Evolutionary conservation across 176 grass and related monocot genomes (phyloP).

Genomic region (Leersia perrieri): DNA sequence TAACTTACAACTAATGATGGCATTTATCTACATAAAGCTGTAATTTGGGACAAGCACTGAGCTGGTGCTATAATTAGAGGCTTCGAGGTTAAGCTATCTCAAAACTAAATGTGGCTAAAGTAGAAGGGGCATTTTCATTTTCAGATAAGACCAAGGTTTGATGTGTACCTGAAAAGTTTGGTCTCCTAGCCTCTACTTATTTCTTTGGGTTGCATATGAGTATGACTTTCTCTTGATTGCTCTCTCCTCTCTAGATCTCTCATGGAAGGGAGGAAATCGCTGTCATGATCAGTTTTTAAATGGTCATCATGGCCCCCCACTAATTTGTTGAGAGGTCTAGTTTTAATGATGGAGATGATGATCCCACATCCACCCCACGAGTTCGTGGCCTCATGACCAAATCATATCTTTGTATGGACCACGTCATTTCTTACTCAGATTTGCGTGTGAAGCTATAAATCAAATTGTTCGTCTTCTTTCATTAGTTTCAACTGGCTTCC

Average conservation of each 20-base stretch:
- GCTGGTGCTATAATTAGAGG: not conserved
- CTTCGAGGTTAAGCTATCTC: not conserved
- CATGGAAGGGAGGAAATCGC: not conserved
- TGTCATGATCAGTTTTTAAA: slow-evolving; percentile 25
- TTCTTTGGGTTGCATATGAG: not conserved
- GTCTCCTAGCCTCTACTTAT: not conserved
- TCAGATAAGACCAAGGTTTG: not conserved
- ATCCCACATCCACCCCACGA: slow-evolving; percentile 6
- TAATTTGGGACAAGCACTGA: not conserved
- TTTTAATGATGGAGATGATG: slow-evolving; percentile 31
- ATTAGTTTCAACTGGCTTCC: not conserved
- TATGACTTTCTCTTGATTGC: not conserved
- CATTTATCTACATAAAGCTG: not conserved
- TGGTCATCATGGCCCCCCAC: slow-evolving; percentile 33
- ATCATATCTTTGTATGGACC: slow-evolving; percentile 4
- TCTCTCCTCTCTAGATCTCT: not conserved
- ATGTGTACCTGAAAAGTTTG: not conserved
- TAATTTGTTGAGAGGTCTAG: slow-evolving; percentile 29
- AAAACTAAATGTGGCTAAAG: not conserved
- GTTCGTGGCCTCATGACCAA: slow-evolving; percentile 5
- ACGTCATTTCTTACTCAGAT: slow-evolving; percentile 14
- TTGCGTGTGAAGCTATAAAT: not conserved
- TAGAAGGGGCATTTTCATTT: not conserved
- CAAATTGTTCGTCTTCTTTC: not conserved
- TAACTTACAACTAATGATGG: not conserved